phyloP scores from a whole-genome alignment of 1,284 basidiomycete species.

The Marasmius tenuissimus region DNA sequence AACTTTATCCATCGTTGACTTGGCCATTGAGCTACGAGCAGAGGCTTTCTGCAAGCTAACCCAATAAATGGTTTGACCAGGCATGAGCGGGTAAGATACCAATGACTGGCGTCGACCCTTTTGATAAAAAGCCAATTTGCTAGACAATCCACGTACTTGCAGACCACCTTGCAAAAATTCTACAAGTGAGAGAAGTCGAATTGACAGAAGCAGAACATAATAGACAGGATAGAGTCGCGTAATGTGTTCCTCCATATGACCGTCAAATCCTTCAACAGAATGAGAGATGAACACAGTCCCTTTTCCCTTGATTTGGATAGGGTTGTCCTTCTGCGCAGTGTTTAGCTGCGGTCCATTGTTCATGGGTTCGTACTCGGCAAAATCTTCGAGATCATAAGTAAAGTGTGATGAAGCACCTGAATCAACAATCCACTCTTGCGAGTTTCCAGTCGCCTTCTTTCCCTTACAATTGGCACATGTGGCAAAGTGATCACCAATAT shows the following conservation, averaged over 20 bases:
- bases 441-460: neutral
- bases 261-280: neutral
- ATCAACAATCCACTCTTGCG: slow-evolving; percentile 1
- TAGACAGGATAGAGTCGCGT: slow-evolving; percentile 4
- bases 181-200: slow-evolving; percentile 3
- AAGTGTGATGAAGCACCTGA: slow-evolving; percentile 7
- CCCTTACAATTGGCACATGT: neutral
- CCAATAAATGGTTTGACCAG: neutral
- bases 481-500: neutral
- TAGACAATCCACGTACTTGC: neutral
- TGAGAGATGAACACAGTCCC: slow-evolving; percentile 4
- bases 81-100: neutral
- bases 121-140: neutral
- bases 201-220: neutral
- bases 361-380: neutral
- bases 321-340: neutral
- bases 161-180: neutral
- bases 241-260: neutral
- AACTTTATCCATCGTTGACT: neutral
- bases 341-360: neutral
- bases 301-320: neutral
- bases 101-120: neutral
- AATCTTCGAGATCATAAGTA: neutral
- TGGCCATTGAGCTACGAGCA: neutral
- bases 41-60: neutral